Percentiles rank a stretch among this genome's conserved stretches.
Conservation (phyloP, 2,329 filamentous ascomycete genomes). For the Stemphylium lycopersici region DNA sequence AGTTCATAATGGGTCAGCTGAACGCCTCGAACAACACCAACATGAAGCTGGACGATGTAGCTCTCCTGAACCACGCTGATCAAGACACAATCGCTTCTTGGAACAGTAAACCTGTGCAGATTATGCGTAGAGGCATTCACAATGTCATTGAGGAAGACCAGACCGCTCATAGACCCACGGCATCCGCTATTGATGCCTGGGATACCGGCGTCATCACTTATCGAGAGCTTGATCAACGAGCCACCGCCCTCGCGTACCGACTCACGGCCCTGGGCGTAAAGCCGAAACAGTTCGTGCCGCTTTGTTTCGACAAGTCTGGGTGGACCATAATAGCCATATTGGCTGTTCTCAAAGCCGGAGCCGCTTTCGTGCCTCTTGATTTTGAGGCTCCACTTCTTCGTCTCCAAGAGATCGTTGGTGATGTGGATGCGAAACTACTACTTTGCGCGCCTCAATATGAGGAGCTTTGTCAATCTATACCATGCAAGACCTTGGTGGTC, state of each 20-base stretch:
- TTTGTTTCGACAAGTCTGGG: conserved; percentile 47
- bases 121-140: conserved; percentile 39
- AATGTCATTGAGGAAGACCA: conserved; percentile 35
- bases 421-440: conserved; percentile 38
- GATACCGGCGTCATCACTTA: conserved; percentile 37
- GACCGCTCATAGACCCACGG: conserved; percentile 21
- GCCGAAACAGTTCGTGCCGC: conserved; percentile 35
- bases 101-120: conserved; percentile 33
- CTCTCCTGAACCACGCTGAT: conserved; percentile 31
- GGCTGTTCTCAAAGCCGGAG: conserved; percentile 46
- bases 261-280: conserved; percentile 34
- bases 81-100: conserved; percentile 26
- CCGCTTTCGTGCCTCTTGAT: conserved; percentile 47
- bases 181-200: conserved; percentile 39
- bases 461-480: conserved; percentile 32
- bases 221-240: conserved; percentile 34
- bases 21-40: conserved; percentile 20
- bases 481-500: conserved; percentile 34
- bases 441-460: conserved; percentile 35
- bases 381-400: conserved; percentile 45
- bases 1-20: conserved; percentile 33
- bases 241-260: conserved; percentile 33
- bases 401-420: conserved; percentile 43
- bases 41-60: conserved; percentile 23
- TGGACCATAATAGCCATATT: conserved; percentile 46